Percentiles rank a stretch among this genome's conserved stretches.
These are phyloP conservation scores for Juncus inflexus DNA, from an alignment of 176 grass and related monocot genomes.

Conservation along the genomic window DNA sequence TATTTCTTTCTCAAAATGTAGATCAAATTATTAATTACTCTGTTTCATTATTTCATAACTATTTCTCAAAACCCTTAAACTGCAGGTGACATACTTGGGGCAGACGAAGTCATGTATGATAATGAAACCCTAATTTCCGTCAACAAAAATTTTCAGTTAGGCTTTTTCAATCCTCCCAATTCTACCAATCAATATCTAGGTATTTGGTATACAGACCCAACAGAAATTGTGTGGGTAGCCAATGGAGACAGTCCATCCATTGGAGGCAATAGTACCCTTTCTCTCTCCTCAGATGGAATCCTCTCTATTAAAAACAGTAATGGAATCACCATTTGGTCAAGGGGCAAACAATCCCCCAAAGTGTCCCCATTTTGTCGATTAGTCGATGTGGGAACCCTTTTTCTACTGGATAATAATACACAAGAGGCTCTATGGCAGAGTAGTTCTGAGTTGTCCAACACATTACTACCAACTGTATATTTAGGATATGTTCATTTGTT, in stretches of 20 bases:
- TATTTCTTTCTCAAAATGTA: neutral
- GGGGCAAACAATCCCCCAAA: neutral
- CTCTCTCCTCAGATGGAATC: constrained; percentile 9
- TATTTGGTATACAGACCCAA: constrained; percentile 20
- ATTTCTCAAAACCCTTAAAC: neutral
- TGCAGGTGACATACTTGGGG: neutral
- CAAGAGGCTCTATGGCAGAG: constrained; percentile 4
- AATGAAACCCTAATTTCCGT: constrained; percentile 11
- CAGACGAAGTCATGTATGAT: neutral
- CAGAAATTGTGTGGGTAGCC: constrained; percentile 16
- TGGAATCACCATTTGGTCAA: neutral
- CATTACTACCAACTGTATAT: constrained; percentile 7
- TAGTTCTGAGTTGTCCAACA: constrained; percentile 20
- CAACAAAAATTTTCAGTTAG: constrained; percentile 14
- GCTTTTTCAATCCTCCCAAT: constrained; percentile 19
- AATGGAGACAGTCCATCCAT: constrained; percentile 18
- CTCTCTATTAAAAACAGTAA: constrained; percentile 3
- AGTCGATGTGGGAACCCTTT: constrained; percentile 9
- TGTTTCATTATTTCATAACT: neutral
- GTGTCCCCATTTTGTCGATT: neutral
- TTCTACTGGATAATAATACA: neutral
- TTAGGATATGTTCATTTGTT: constrained; percentile 1
- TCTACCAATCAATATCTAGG: constrained; percentile 19
- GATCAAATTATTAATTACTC: neutral
- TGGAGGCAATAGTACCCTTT: constrained; percentile 10